Evolutionary conservation across 371 early-diverging fungal genomes (phyloP).

Genomic region (Vittaforma corneae): DNA sequence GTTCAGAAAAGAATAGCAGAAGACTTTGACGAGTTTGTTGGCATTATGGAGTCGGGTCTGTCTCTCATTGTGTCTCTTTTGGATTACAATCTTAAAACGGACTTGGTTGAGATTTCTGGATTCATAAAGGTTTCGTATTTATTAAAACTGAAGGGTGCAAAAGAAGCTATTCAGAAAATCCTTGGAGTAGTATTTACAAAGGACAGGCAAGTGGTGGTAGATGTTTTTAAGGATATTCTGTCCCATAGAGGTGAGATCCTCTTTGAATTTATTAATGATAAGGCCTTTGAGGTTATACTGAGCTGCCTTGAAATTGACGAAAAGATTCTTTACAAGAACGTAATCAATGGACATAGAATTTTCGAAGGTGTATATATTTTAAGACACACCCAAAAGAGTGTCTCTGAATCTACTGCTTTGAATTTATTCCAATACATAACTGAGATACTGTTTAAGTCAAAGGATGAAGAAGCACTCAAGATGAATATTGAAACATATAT

Average conservation of each 20-base stretch:
- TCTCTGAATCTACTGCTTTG: neutral
- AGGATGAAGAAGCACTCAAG: conserved; percentile 11
- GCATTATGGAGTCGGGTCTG: conserved; percentile 46
- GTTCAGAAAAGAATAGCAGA: conserved; percentile 9
- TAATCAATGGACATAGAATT: neutral
- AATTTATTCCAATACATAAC: conserved; percentile 6
- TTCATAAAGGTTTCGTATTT: conserved; percentile 45
- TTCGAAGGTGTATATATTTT: conserved; percentile 20
- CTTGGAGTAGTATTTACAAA: conserved; percentile 34
- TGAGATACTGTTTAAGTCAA: conserved; percentile 22
- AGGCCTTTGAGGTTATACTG: conserved; percentile 17
- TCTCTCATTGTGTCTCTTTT: conserved; percentile 14
- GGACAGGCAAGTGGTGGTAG: conserved; percentile 25
- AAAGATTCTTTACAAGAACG: conserved; percentile 2
- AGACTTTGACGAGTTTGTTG: conserved; percentile 37
- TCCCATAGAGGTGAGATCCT: neutral
- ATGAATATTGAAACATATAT: conserved; percentile 28
- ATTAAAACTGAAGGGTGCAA: conserved; percentile 24
- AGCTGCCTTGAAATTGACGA: neutral
- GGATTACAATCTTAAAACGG: conserved; percentile 13
- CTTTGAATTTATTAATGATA: conserved; percentile 22
- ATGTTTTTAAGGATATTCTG: conserved; percentile 18
- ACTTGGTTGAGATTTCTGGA: conserved; percentile 26
- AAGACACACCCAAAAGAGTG: neutral
- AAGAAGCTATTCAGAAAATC: conserved; percentile 21